Conservation (phyloP, 352 stramenopile genomes). For the Phytopythium mirpurense region DNA sequence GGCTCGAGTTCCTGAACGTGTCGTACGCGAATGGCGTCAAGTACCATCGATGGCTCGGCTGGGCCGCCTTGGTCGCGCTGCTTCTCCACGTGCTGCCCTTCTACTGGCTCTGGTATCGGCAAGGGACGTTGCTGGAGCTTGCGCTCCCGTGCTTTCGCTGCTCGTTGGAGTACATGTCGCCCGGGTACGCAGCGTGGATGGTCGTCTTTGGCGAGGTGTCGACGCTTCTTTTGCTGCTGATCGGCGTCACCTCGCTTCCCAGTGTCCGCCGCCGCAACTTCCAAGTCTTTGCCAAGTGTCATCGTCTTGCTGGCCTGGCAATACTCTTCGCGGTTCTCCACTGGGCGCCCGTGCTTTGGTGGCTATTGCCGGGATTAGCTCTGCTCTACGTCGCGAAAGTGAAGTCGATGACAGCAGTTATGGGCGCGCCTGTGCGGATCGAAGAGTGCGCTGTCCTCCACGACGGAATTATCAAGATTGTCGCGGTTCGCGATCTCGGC, state of each 20-base stretch:
- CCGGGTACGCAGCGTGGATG: conserved; percentile 44
- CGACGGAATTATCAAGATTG: conserved; percentile 12
- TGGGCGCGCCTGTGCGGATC: conserved; percentile 3
- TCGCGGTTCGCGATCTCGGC: conserved; percentile 1
- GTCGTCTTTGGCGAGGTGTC: conserved; percentile 61
- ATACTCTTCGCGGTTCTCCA: conserved; percentile 48
- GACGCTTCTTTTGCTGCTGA: conserved; percentile 30
- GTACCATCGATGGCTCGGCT: conserved; percentile 57
- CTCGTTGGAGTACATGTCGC: conserved; percentile 25
- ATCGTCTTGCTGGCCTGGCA: conserved; percentile 45
- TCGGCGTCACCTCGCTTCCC: conserved; percentile 37
- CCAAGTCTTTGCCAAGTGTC: conserved; percentile 48
- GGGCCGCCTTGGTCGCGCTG: conserved; percentile 29
- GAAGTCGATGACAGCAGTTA: conserved; percentile 7
- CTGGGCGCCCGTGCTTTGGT: conserved; percentile 16
- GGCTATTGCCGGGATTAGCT: conserved; percentile 11
- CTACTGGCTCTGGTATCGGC: conserved; percentile 37
- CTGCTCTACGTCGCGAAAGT: conserved; percentile 13
- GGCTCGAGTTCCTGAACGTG: conserved; percentile 61
- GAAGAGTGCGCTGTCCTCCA: conserved; percentile 5
- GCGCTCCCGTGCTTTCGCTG: conserved; percentile 50
- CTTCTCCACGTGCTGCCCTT: conserved; percentile 39
- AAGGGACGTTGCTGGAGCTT: conserved; percentile 26
- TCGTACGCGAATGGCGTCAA: conserved; percentile 58
- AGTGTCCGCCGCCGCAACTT: conserved; percentile 42